Evolutionary conservation across 108 stramenopile genomes (phyloP).

Genomic region (Seminavis robusta): DNA sequence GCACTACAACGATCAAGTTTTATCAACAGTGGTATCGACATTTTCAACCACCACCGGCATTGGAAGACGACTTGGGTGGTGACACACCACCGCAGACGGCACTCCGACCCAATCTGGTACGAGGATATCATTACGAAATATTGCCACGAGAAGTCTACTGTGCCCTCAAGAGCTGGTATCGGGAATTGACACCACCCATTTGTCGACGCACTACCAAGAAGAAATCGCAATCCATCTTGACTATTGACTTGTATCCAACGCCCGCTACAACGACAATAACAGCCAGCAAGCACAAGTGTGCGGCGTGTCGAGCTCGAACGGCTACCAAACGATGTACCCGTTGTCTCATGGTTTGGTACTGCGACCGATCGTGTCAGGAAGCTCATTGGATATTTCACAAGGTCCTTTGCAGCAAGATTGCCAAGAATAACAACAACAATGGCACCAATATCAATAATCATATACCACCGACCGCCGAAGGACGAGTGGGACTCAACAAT

Average conservation of each 20-base stretch:
- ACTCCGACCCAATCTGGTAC: slow-evolving; percentile 52
- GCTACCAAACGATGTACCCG: slow-evolving; percentile 41
- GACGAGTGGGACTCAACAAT: slow-evolving; percentile 85
- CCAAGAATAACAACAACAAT: slow-evolving; percentile 8
- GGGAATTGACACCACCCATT: slow-evolving; percentile 57
- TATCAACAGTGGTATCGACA: slow-evolving; percentile 29
- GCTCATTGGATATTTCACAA: slow-evolving; percentile 72
- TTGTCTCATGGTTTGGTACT: slow-evolving; percentile 52
- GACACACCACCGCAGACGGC: slow-evolving; percentile 1
- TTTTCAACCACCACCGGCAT: not conserved
- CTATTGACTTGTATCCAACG: too few relatives aligned
- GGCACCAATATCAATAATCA: slow-evolving; percentile 3
- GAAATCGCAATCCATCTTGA: slow-evolving; percentile 21
- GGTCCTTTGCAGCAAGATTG: slow-evolving; percentile 20
- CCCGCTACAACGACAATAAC: not conserved
- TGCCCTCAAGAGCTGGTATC: slow-evolving; percentile 69
- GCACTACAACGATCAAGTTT: slow-evolving; percentile 5
- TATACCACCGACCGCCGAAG: slow-evolving; percentile 14
- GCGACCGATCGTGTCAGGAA: slow-evolving; percentile 57
- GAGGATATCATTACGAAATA: slow-evolving; percentile 82
- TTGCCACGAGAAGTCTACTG: slow-evolving; percentile 74
- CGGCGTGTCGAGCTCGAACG: slow-evolving; percentile 48
- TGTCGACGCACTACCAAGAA: slow-evolving; percentile 39
- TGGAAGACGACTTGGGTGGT: not conserved
- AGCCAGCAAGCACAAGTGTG: slow-evolving; percentile 15